Percentiles rank a stretch among this genome's conserved stretches.
Evolutionary conservation across 805 yeast species (phyloP).

Genomic region (Candida taoyuanica): DNA sequence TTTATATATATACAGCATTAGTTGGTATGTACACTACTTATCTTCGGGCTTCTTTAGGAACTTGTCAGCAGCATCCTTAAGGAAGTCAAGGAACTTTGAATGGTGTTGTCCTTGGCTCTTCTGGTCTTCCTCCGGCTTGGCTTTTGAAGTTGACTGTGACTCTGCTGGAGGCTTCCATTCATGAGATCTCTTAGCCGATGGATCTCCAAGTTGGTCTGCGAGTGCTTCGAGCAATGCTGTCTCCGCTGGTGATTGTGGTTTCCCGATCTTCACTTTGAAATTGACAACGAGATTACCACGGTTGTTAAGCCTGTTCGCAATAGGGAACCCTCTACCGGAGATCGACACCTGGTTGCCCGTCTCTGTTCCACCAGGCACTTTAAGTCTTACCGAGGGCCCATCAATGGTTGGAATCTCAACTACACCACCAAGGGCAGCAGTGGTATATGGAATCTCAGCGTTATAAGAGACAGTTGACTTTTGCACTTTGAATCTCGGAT

Average conservation of each 20-base stretch:
- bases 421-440: conserved; percentile 94
- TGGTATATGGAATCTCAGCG: conserved; percentile 80
- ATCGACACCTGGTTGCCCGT: conserved; percentile 67
- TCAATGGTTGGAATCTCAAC: conserved; percentile 87
- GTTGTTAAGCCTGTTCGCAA: conserved; percentile 41
- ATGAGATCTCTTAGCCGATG: conserved; percentile 60
- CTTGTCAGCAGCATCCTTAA: conserved; percentile 19
- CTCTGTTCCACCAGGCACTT: conserved; percentile 82
- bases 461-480: conserved; percentile 63
- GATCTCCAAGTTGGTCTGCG: conserved; percentile 86
- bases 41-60: conserved; percentile 15
- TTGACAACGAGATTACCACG: conserved; percentile 82
- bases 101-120: conserved; percentile 10
- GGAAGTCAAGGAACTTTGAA: conserved; percentile 15
- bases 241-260: conserved; percentile 80
- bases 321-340: conserved; percentile 86
- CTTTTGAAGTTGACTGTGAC: not conserved
- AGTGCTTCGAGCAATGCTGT: conserved; percentile 87
- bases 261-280: conserved; percentile 63
- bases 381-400: conserved; percentile 70
- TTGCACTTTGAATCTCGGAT: conserved; percentile 61
- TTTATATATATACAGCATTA: no score
- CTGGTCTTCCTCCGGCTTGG: not conserved
- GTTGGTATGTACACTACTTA: no score
- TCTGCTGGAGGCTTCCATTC: conserved; percentile 19